Evolutionary conservation across 2,329 filamentous ascomycete species (phyloP).

Genomic region (Fusarium nodosum): DNA sequence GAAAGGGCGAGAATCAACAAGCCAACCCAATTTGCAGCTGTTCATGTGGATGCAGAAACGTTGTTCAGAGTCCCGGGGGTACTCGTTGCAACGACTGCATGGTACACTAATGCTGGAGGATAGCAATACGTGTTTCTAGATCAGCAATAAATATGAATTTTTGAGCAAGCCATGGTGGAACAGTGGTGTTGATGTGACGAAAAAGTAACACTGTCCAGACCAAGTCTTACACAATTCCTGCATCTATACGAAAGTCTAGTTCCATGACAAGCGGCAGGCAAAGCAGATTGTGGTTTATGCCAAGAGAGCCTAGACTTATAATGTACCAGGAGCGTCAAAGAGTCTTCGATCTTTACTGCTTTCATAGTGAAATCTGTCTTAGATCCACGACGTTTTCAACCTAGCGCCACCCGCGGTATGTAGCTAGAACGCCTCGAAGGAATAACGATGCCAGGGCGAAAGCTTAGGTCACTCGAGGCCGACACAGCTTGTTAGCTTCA

Average conservation of each 20-base stretch:
- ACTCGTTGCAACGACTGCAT: neutral
- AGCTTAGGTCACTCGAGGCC: neutral
- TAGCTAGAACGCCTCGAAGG: neutral
- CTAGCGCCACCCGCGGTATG: conserved; percentile 25
- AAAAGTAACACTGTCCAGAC: no score
- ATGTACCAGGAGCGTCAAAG: neutral
- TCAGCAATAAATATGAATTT: neutral
- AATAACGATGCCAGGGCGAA: neutral
- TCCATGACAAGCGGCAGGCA: neutral
- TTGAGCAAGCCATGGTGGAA: neutral
- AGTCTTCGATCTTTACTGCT: neutral
- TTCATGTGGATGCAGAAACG: neutral
- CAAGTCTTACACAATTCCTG: neutral
- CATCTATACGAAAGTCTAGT: neutral
- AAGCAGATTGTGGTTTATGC: neutral
- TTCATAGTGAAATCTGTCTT: neutral
- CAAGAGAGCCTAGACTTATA: conserved; percentile 7
- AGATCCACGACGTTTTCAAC: neutral
- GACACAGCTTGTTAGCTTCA: neutral
- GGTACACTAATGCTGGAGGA: neutral
- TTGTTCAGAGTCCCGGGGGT: neutral
- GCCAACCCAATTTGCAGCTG: neutral
- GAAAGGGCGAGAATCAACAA: neutral
- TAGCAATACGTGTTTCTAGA: neutral
- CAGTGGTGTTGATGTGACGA: neutral